These are phyloP conservation scores for Sclerotinia glacialis DNA, from an alignment of 2,329 filamentous ascomycete species.

Conservation along the genomic window DNA sequence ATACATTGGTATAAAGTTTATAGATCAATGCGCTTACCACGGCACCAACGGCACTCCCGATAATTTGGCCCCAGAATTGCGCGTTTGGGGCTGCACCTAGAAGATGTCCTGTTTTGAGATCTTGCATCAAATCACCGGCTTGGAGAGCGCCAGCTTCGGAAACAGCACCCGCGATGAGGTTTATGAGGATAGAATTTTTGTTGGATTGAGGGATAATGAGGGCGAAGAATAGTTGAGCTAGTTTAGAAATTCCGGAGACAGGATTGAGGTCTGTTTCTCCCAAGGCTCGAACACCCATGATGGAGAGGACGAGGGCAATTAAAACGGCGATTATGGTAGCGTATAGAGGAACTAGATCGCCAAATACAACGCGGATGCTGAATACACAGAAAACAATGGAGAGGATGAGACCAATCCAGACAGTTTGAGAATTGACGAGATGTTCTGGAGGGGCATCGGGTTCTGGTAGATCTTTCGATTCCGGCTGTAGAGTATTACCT, in stretches of 20 bases:
- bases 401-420: constrained; percentile 69
- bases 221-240: constrained; percentile 94
- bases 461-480: constrained; percentile 40
- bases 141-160: constrained; percentile 83
- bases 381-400: constrained; percentile 78
- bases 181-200: constrained; percentile 88
- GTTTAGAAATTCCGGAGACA: constrained; percentile 92
- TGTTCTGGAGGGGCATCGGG: constrained; percentile 83
- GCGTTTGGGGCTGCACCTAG: constrained; percentile 89
- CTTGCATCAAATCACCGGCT: constrained; percentile 94
- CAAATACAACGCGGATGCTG: constrained; percentile 81
- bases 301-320: constrained; percentile 76
- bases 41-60: constrained; percentile 82
- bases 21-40: constrained; percentile 85
- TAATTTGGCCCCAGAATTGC: constrained; percentile 95
- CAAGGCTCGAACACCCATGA: constrained; percentile 68
- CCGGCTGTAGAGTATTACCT: background rate
- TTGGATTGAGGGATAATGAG: constrained; percentile 78
- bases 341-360: constrained; percentile 73
- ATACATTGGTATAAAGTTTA: constrained; percentile 84
- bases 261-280: constrained; percentile 92
- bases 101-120: constrained; percentile 92
- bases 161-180: constrained; percentile 88
- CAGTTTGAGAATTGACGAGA: constrained; percentile 69
- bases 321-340: constrained; percentile 76